Evolutionary conservation across 176 grass and related monocot genomes (phyloP), one percentile per base, ranked within the genome.

Genomic region (Saccharum officinarum): DNA sequence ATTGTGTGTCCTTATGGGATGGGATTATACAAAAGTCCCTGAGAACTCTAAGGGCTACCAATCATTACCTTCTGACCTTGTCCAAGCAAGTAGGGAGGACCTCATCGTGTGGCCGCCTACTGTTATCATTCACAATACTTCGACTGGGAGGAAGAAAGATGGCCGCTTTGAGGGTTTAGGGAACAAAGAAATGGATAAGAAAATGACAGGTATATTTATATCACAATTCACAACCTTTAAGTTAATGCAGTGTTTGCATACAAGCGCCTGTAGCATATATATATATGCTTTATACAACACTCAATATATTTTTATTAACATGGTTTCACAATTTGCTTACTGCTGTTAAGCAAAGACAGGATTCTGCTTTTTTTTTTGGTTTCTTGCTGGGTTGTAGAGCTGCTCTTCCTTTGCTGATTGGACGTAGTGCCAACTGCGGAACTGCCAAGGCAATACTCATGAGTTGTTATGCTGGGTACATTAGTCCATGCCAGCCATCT

Each of bases 121-220:
- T 80, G 90, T 99, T 85, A 86, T 99, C 30, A 89, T 99, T 87
- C 90, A 89, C 77, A 99, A 99, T 70, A 96, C 94, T 80, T 82
- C 80, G 54, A 91, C 89, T 79, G 97, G 93, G 80, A 96, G 76
- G 88, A 99, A 89, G 89, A 91, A 95, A 87, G 97, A 95, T 86
- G 97, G 92, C 37, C 92, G 92, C 62, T 83, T 76, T 44, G 97
- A 99, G 86, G 93, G 92, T 92, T 83, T 99, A 81, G 88, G 90
- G 86, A 99, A 99, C 82, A 99, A 88, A 89, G 97, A 99, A 67
- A 99, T 99, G 93, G 97, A 99, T 91, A 96, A 85, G 86, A 99
- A 83, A 90, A 91, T 99, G 82, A 82, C 87, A 96, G 97, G 97
- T 99, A 99, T 67, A 75, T 88, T 60, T 89, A 65, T 82, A 76